Evolutionary conservation across 2,329 filamentous ascomycete genomes (phyloP).

Genomic region (Tolypocladium cylindrosporum): DNA sequence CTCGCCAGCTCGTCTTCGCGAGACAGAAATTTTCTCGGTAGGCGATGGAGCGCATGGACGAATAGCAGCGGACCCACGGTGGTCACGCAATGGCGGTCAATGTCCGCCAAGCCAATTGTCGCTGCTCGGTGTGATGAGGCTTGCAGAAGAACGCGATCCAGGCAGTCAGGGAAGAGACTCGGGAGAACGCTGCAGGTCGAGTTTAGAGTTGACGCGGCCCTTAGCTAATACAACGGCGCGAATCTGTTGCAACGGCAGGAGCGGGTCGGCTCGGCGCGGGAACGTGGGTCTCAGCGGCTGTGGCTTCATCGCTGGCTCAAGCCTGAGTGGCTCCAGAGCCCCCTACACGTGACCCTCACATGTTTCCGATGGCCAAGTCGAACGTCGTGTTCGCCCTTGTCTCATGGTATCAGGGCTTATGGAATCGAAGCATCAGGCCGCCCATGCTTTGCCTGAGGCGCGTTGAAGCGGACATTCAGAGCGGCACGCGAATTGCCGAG

Average conservation of each 20-base stretch:
- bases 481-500: not conserved
- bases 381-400: not conserved
- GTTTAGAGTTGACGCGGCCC: not conserved
- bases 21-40: not conserved
- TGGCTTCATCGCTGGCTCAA: not conserved
- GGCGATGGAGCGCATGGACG: not conserved
- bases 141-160: conserved; percentile 1
- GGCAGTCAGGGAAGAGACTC: not conserved
- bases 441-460: not conserved
- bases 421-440: not conserved
- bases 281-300: conserved; percentile 1
- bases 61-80: not conserved
- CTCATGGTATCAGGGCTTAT: too few relatives aligned
- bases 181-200: not conserved
- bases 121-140: conserved; percentile 6
- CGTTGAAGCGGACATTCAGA: not conserved
- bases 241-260: not conserved
- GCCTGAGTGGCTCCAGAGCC: not conserved
- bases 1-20: conserved; percentile 1
- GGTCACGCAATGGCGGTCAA: conserved; percentile 5
- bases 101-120: not conserved
- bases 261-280: conserved; percentile 1
- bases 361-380: not conserved
- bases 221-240: not conserved
- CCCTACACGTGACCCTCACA: not conserved